Base-by-base conservation (phyloP, 1,284 basidiomycete genomes). In the Bondarzewia mesenterica region DNA sequence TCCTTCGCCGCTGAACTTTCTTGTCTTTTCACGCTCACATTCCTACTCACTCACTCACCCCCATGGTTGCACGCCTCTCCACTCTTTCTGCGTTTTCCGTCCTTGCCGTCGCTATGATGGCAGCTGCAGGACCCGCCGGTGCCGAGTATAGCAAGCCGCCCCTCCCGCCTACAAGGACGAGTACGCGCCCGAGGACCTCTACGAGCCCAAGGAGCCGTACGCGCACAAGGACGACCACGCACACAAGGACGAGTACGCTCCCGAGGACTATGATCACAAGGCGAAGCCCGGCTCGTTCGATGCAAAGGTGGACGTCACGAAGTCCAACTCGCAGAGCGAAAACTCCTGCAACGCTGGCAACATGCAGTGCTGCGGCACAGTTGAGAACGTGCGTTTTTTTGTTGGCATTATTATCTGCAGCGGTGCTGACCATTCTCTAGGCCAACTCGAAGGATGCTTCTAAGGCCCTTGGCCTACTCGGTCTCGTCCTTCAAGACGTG, bases 401-500 rank as follows among this genome's bases (percentile, higher is more conserved):
- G n/a, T 7, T n/a, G 29, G 10, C 29, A 12, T 32, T 7, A 10
- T 32, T 32, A 12, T 32, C 29, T 32, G 6, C 29, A 12, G 29
- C n/a, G n/a, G n/a, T n/a, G 29, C 29, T 32, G 29, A 32, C 29
- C 29, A n/a, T 12, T 32, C 29, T 10, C 10, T n/a, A 48, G 47
- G 29, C 29, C 8, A 10, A 16, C 22, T 22, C 15, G 32, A 7
- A 32, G 3, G 15, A 15, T 6, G 57, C 50, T 7, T 10, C 42
- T 10, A 29, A 15, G 7, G 40, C 59, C 12, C 51, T 61, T 8
- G 52, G 50, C 10, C 40, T 56, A 7, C 50, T 62, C n/a, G 57
- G 56, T 12, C 46, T 60, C 22, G 54, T 57, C 21, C 39, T 63
- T 23, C 37, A 48, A 18, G 54, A 54, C 48, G 38, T 54, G 12